Percentiles rank a stretch among this genome's conserved stretches.
These are phyloP conservation scores for Hanseniaspora valbyensis DNA, from an alignment of 805 yeast species.

Conservation along the genomic window DNA sequence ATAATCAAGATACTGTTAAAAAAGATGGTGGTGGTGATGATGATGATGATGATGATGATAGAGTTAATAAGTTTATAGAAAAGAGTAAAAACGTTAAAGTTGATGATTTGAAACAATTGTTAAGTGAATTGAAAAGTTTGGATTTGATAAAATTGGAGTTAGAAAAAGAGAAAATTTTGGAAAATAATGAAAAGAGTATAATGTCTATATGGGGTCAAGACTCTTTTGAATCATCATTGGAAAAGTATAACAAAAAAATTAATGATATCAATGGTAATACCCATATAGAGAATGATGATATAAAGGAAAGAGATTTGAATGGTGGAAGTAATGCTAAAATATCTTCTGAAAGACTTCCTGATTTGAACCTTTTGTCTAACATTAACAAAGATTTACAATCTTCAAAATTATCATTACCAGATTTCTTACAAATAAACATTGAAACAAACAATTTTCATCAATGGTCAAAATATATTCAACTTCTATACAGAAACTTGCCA, in stretches of 20 bases:
- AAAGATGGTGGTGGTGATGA: too few species aligned
- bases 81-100: slow-evolving; percentile 7
- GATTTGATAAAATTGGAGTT: neutral
- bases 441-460: slow-evolving; percentile 24
- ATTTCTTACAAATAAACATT: slow-evolving; percentile 23
- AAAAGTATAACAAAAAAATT: neutral
- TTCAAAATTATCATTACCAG: neutral
- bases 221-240: neutral
- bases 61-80: slow-evolving; percentile 15
- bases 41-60: neutral
- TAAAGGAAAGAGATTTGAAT: neutral
- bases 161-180: neutral
- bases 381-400: slow-evolving; percentile 12
- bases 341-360: slow-evolving; percentile 5
- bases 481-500: slow-evolving; percentile 37
- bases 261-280: too few species aligned
- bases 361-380: slow-evolving; percentile 3
- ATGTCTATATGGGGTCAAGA: neutral
- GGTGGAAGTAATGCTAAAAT: neutral
- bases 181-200: neutral
- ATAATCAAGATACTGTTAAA: too few species aligned
- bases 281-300: too few species aligned
- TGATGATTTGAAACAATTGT: slow-evolving; percentile 1
- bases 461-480: slow-evolving; percentile 25
- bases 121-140: neutral